Conservation (phyloP, 257 asterid genomes). For the Solanum bukasovii region DNA sequence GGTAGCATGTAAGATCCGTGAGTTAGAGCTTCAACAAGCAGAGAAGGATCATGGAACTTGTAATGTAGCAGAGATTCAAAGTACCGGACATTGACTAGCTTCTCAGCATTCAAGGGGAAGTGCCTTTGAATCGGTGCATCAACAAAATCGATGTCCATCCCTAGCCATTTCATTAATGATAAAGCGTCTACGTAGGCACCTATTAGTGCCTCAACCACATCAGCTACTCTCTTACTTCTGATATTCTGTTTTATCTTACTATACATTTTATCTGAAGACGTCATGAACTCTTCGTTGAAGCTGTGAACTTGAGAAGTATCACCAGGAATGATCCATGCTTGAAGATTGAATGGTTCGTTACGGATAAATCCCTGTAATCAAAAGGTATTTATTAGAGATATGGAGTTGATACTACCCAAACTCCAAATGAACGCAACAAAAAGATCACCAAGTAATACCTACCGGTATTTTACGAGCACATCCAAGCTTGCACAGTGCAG, state of each 20-base stretch:
- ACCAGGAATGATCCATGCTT: conserved; percentile 66
- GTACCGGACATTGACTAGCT: conserved; percentile 25
- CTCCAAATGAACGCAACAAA: not conserved
- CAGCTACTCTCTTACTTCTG: conserved; percentile 54
- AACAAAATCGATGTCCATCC: conserved; percentile 33
- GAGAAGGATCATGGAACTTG: conserved; percentile 47
- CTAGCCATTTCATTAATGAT: conserved; percentile 70
- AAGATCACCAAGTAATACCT: conserved; percentile 3
- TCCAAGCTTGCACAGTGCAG: conserved; percentile 63
- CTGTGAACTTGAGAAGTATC: conserved; percentile 11
- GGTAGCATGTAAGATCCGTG: conserved; percentile 85
- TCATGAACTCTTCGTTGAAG: conserved; percentile 21
- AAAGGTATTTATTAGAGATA: not conserved
- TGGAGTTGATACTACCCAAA: not conserved
- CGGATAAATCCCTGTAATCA: conserved; percentile 64
- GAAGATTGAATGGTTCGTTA: conserved; percentile 56
- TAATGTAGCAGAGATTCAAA: conserved; percentile 48
- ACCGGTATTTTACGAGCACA: conserved; percentile 59
- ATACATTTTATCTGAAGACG: conserved; percentile 24
- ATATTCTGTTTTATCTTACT: conserved; percentile 16
- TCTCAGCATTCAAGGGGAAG: conserved; percentile 32
- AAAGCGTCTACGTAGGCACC: conserved; percentile 64
- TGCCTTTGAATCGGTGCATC: conserved; percentile 32
- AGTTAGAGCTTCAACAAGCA: conserved; percentile 71
- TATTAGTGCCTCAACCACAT: conserved; percentile 81